phyloP scores from a whole-genome alignment of 129 eudicot genomes.

The Rutidosis leptorrhynchoides region DNA sequence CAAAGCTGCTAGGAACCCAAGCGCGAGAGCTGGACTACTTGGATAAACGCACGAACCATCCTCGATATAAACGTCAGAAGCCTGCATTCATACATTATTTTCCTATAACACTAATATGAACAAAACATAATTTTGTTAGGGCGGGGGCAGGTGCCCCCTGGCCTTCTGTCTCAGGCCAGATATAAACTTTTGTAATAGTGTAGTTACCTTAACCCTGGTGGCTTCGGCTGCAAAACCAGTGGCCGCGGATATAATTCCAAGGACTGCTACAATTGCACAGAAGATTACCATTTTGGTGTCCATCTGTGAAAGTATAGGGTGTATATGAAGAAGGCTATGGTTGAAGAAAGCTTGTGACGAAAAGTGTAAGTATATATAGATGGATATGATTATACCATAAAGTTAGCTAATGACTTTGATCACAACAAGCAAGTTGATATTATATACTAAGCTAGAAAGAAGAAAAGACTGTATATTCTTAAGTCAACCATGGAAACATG shows the following conservation, averaged over 20 bases:
- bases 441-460: not conserved
- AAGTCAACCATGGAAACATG: not conserved
- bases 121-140: not conserved
- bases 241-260: constrained; percentile 29
- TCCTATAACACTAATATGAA: not conserved
- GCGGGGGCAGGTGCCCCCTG: not conserved
- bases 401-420: constrained; percentile 10
- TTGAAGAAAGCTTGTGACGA: constrained; percentile 19
- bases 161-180: not conserved
- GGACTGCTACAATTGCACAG: constrained; percentile 19
- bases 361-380: constrained; percentile 25
- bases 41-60: constrained; percentile 25
- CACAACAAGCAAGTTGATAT: not conserved
- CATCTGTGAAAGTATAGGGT: constrained; percentile 24
- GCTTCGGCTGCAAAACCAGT: constrained; percentile 31
- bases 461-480: not conserved
- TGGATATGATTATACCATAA: not conserved
- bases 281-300: constrained; percentile 14
- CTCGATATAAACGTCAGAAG: constrained; percentile 8
- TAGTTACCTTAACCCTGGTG: constrained; percentile 29
- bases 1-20: constrained; percentile 26
- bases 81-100: constrained; percentile 14
- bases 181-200: not conserved
- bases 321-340: constrained; percentile 22
- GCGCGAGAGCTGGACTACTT: constrained; percentile 28